Base-by-base conservation (phyloP, 108 stramenopile species). In the Cyclostephanos tholiformis region DNA sequence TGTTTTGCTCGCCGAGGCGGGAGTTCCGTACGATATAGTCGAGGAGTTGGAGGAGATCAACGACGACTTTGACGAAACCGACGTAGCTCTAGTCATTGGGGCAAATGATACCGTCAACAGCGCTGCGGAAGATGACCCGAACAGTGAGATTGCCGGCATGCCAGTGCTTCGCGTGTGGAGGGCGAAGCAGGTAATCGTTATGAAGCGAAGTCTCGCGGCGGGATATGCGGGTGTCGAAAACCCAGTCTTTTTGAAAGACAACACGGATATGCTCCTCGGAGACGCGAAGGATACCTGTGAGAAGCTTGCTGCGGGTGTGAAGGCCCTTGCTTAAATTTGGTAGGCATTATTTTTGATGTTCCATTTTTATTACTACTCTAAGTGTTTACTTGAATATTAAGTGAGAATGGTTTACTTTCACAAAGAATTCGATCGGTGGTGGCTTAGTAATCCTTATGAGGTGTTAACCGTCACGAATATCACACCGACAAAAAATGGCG, bases 181-280 rank as follows among this genome's bases (percentile, higher is more conserved):
- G 63, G 65, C 96, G 17, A 98, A 98, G 90, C 97, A 97, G 71
- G 95, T 96, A 11, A 96, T 99, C 75, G 98, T 99, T 26, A 97
- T 98, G 97, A 99, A 99, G 93, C 90, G 99, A 17, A 84, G 90
- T 75, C 82, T 99, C 72, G 98, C 95, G 51, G 93, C 96, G 39
- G 99, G 99, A 16, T 99, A 99, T 85, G 98, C 99, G 14, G 98
- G 97, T 32, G 98, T 99, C 6, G 98, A 99, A 57, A 99, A 99
- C 76, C 98, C 99, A 3, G 95, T 98, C 57, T 99, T 99, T 84
- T 82, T 97, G 87, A 98, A 98, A 82, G 91, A 92, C 70, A 99
- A 99, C 86, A 97, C 94, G 56, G 97, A 96, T 77, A 98, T 99
- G 97, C 86, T 99, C 59, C 84, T 98, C 17, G 97, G 97, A 35